phyloP scores from a whole-genome alignment of 1,284 basidiomycete genomes.

The Xerocomus cyaneibrunnescens region DNA sequence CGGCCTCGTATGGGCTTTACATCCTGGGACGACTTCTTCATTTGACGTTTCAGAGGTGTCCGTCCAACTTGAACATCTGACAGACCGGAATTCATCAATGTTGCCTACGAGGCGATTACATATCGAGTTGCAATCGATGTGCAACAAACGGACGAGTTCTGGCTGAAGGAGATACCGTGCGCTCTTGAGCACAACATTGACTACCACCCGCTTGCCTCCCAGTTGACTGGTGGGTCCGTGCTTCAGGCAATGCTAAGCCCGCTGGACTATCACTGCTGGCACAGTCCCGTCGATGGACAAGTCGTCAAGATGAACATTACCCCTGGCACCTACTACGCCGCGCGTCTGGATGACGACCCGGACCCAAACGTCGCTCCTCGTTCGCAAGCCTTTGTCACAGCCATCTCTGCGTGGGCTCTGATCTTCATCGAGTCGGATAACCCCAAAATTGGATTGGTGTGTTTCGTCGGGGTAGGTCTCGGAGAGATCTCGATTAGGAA shows the following conservation, averaged over 20 bases:
- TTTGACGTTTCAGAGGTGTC: conserved; percentile 40
- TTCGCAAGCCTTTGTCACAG: conserved; percentile 28
- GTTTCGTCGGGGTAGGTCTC: conserved; percentile 26
- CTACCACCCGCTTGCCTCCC: conserved; percentile 38
- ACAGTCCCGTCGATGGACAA: conserved; percentile 51
- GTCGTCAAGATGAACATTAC: conserved; percentile 45
- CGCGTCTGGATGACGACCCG: conserved; percentile 29
- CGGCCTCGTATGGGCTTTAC: conserved; percentile 34
- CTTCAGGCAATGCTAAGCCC: conserved; percentile 35
- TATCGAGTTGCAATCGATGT: conserved; percentile 41
- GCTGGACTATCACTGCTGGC: conserved; percentile 57
- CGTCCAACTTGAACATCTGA: conserved; percentile 39
- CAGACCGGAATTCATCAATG: conserved; percentile 41
- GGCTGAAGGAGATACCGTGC: conserved; percentile 51
- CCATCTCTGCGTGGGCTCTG: conserved; percentile 41
- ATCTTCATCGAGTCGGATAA: conserved; percentile 57
- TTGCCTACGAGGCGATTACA: conserved; percentile 48
- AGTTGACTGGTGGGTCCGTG: conserved; percentile 39
- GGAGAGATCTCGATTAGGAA: conserved; percentile 50
- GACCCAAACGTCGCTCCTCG: conserved; percentile 22
- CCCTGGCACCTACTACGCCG: conserved; percentile 54
- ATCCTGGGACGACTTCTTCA: conserved; percentile 60
- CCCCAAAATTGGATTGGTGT: conserved; percentile 41
- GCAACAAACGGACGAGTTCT: conserved; percentile 41
- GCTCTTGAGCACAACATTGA: conserved; percentile 41